Evolutionary conservation across 768 basidiomycete genomes (phyloP), one percentile per base, ranked within the genome.

Genomic region (Lenzites betulinus): DNA sequence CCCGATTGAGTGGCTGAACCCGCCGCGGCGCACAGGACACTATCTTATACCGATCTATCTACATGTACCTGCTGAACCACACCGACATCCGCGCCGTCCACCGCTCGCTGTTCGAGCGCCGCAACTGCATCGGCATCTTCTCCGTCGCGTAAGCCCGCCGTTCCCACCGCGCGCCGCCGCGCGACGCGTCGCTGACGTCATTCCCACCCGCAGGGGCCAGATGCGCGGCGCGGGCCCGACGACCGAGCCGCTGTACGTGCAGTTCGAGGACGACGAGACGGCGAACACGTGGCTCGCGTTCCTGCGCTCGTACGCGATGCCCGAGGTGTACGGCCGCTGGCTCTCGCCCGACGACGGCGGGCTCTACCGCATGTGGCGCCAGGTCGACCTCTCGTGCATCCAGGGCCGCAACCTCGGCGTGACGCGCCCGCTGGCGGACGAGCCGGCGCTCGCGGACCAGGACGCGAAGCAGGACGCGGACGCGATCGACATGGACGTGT

Each of bases 361-460:
- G 7, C 83, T 89, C 12, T 93, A 91, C 73, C 86, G 93, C 55
- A 89, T 94, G 83, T 94, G 90, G 89, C 81, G 93, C 51, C 89
- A 90, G 70, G 80, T 94, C 23, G 85, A 90, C 63, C 76, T 94
- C 25, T 82, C 83, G 30, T 78, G 92, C 55, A 78, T 88, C 39
- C 88, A 91, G 73, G 92, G 86, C 13, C 84, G 91, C 41, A 86
- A 87, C 67, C 77, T 95, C 33, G 89, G 89, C 49, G 78, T 77
- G 59, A 72, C 77, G 43, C 83, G 76, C 18, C 70, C 76, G 3
- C 67, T 75, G 54, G 73, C 56, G 36, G 61, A 62, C 47, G 61
- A 60, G 47, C 41, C 56, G 13, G 51, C 68, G 30, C 69, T 25
- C 70, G 71, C 48, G 76, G 65, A 77, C 44, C 58, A 59, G 23